Evolutionary conservation across 2,329 filamentous ascomycete species (phyloP).

Genomic region (Aspergillus terreus): DNA sequence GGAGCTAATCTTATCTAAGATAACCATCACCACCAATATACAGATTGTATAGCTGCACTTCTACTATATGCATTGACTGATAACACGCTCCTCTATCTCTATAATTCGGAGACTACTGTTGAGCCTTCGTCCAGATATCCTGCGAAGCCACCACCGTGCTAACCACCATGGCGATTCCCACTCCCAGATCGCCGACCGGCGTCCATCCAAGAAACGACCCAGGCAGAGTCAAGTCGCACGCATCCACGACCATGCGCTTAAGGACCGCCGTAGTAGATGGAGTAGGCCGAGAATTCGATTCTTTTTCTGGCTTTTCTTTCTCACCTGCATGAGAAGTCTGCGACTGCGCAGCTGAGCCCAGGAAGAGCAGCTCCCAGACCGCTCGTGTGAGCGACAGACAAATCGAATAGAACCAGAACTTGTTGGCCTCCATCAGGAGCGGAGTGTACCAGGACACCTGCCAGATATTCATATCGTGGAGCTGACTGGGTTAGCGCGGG

Average conservation of each 20-base stretch:
- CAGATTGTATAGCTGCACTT: too few species aligned
- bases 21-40: background rate
- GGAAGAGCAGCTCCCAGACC: constrained; percentile 14
- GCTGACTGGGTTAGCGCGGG: constrained; percentile 17
- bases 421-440: constrained; percentile 58
- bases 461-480: constrained; percentile 50
- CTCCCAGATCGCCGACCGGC: constrained; percentile 45
- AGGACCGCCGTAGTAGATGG: constrained; percentile 27
- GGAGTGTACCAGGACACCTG: constrained; percentile 37
- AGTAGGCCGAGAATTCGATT: background rate
- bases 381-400: constrained; percentile 44
- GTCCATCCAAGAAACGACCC: constrained; percentile 60
- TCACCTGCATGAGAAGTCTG: background rate
- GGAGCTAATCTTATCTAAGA: background rate
- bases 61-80: too few species aligned
- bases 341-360: background rate
- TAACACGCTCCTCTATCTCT: background rate
- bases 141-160: constrained; percentile 53
- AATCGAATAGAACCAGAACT: constrained; percentile 65
- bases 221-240: constrained; percentile 60
- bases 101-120: background rate
- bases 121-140: background rate
- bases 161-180: constrained; percentile 56
- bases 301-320: background rate
- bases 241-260: constrained; percentile 52